Evolutionary conservation across 768 basidiomycete genomes (phyloP), one percentile per base, ranked within the genome.

Genomic region (Pholiota conissans): DNA sequence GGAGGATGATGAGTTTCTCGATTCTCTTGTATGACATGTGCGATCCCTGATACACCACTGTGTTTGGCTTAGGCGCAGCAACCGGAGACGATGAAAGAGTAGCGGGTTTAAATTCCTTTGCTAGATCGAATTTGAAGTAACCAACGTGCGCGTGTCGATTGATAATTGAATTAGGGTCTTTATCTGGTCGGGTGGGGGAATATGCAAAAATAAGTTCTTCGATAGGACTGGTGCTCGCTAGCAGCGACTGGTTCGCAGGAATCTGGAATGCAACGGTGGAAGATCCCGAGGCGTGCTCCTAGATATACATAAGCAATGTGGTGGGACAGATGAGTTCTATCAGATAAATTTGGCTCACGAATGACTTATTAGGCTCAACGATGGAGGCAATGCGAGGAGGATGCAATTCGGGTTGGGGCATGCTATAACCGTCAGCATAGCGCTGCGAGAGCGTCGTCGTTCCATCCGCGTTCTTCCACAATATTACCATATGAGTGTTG

Each of bases 401-500:
- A 39, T 72, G 63, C 7, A 68, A 55, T 16, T 74, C 75, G 45
- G 78, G 71, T 2, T 66, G 65, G 4, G 88, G 87, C 65, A 82
- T 77, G 24, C 68, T 63, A 50, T 84, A 78, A 2, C 74, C 78
- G 11, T 66, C 64, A 0, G 81, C 79, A 63, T 76, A 73, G 4
- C 87, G 75, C 57, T 89, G 87, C 9, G 84, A 85, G 50, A 89
- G 65, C 1, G 84, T 83, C 42, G 77, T 74, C 5, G 78, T 74
- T 2, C 81, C 82, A 63, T 89, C 83, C 3, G 73, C 65, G 62
- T 77, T 76, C 46, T 69, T 66, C 76, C 78, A 78, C 69, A 79
- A 67, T n/a, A 89, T 79, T 56, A 88, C 78, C 78, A 86, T 84
- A 39, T 78, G 77, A 0, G 79, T 75, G 46, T 73, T 63, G n/a